Conservation (phyloP, 768 basidiomycete species). For the Pleurotus ostreatus region DNA sequence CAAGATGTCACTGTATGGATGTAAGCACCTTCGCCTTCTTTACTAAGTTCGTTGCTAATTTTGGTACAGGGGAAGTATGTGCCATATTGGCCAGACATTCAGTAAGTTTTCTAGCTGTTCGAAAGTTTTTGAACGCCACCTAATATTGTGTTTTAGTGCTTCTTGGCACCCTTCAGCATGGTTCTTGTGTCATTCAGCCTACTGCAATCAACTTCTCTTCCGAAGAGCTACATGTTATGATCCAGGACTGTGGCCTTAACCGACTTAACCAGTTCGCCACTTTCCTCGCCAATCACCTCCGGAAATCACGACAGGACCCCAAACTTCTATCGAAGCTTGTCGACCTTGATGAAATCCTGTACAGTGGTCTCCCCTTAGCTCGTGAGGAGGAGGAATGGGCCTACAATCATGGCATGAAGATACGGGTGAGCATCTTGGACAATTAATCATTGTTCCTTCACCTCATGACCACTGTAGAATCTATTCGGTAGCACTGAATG, state of each 20-base stretch:
- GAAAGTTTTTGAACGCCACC: background rate
- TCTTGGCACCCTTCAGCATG: slow-evolving; percentile 67
- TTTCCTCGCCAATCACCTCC: slow-evolving; percentile 63
- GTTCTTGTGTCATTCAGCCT: slow-evolving; percentile 69
- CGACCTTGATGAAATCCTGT: slow-evolving; percentile 59
- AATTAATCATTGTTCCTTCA: slow-evolving; percentile 13
- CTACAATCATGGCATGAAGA: slow-evolving; percentile 53
- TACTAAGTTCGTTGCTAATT: slow-evolving; percentile 14
- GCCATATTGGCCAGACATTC: slow-evolving; percentile 75
- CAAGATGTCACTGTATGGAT: slow-evolving; percentile 74
- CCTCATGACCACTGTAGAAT: slow-evolving; percentile 43
- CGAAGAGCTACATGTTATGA: slow-evolving; percentile 70
- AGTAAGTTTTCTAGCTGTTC: slow-evolving; percentile 40
- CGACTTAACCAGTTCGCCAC: slow-evolving; percentile 73
- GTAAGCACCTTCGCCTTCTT: slow-evolving; percentile 36
- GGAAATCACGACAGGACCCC: slow-evolving; percentile 52
- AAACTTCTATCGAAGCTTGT: slow-evolving; percentile 55
- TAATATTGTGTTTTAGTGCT: slow-evolving; percentile 45
- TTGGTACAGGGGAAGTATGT: slow-evolving; percentile 71
- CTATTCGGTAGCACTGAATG: slow-evolving; percentile 82
- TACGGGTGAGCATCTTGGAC: slow-evolving; percentile 46
- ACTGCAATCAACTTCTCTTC: slow-evolving; percentile 61
- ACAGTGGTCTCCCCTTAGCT: slow-evolving; percentile 60
- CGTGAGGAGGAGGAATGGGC: slow-evolving; percentile 74
- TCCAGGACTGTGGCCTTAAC: slow-evolving; percentile 62